Evolutionary conservation across 306 rosid genomes (phyloP).

Genomic region (Medicago ruthenica): DNA sequence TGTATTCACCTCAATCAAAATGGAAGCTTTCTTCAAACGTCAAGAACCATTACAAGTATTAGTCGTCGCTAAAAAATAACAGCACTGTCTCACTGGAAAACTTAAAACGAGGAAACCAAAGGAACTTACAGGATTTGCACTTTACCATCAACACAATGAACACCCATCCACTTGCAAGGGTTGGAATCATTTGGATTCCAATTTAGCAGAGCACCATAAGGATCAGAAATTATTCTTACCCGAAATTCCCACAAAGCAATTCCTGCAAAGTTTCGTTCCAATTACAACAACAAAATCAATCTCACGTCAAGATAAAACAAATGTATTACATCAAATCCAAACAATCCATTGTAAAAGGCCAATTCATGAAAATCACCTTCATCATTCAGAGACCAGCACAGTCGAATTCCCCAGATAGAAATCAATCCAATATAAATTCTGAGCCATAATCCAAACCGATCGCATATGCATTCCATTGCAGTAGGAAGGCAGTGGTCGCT

Average conservation of each 20-base stretch:
- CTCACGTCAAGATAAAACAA: constrained; percentile 32
- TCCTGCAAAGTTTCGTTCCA: constrained; percentile 60
- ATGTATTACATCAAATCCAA: constrained; percentile 22
- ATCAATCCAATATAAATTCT: constrained; percentile 56
- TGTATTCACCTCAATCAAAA: constrained; percentile 17
- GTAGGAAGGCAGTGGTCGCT: constrained; percentile 48
- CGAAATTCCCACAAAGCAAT: constrained; percentile 68
- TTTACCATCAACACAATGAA: constrained; percentile 63
- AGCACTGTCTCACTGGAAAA: constrained; percentile 5
- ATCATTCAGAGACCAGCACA: constrained; percentile 65
- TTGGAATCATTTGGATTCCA: constrained; percentile 71
- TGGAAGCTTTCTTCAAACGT: constrained; percentile 1
- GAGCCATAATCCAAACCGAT: constrained; percentile 57
- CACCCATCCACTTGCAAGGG: constrained; percentile 85
- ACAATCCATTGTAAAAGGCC: not conserved
- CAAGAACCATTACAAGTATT: constrained; percentile 6
- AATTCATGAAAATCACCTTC: constrained; percentile 69
- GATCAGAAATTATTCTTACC: constrained; percentile 66
- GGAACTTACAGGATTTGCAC: constrained; percentile 80
- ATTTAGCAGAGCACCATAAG: constrained; percentile 62
- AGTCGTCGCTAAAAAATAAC: not conserved
- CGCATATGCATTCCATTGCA: constrained; percentile 73
- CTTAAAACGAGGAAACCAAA: constrained; percentile 12
- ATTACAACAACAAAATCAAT: constrained; percentile 35
- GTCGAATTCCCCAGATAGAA: constrained; percentile 45